These are phyloP conservation scores for Anacardium occidentale DNA, from an alignment of 345 rosid species.

Conservation along the genomic window DNA sequence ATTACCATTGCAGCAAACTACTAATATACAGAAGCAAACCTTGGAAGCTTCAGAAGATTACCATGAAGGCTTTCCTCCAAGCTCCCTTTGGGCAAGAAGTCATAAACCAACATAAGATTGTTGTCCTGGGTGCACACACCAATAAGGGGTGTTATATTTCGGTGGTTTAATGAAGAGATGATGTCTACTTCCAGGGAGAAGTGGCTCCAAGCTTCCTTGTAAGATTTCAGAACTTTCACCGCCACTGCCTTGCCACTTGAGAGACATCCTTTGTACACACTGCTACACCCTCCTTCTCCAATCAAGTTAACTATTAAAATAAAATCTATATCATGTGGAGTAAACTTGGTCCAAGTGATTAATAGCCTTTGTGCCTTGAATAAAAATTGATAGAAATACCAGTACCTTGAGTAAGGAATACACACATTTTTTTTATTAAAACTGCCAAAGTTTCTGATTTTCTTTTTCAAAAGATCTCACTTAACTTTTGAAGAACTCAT, in stretches of 20 bases:
- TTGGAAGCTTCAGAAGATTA: conserved; percentile 13
- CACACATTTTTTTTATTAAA: too few species aligned
- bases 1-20: not conserved
- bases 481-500: too few species aligned
- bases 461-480: too few species aligned
- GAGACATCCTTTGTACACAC: conserved; percentile 48
- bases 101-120: conserved; percentile 39
- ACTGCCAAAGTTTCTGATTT: too few species aligned
- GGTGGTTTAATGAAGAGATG: conserved; percentile 38
- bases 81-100: conserved; percentile 41
- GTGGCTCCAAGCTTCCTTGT: conserved; percentile 40
- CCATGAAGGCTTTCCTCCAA: conserved; percentile 50
- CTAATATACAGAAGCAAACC: not conserved
- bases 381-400: too few species aligned
- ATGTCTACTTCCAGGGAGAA: conserved; percentile 44
- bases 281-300: conserved; percentile 55
- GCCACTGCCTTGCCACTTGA: conserved; percentile 41
- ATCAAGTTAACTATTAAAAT: conserved; percentile 38
- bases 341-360: not conserved
- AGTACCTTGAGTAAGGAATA: too few species aligned
- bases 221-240: conserved; percentile 44
- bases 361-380: not conserved
- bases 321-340: not conserved
- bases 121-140: conserved; percentile 42
- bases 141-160: conserved; percentile 32